A percentile compares a stretch with the other conserved stretches of the same genome.
phyloP scores from a whole-genome alignment of 129 eudicot species.

The Silybum marianum region DNA sequence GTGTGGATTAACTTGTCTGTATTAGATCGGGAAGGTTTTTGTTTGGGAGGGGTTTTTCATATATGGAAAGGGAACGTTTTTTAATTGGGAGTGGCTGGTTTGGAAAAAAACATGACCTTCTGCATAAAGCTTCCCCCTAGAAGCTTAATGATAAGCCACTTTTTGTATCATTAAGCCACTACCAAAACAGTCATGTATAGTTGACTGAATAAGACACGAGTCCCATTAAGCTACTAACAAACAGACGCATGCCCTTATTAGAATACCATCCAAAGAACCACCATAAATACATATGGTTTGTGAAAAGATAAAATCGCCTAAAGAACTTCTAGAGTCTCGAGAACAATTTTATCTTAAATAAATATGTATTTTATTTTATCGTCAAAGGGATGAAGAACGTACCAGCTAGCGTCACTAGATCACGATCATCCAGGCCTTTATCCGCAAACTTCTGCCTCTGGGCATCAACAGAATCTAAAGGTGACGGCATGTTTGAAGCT shows the following conservation, averaged over 20 bases:
- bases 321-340: background rate
- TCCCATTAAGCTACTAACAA: too few species aligned
- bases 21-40: too few species aligned
- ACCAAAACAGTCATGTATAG: too few species aligned
- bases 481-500: constrained; percentile 64
- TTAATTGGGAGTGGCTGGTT: too few species aligned
- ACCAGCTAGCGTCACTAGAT: constrained; percentile 82
- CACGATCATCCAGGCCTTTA: constrained; percentile 82
- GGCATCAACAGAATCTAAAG: constrained; percentile 52
- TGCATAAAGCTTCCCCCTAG: too few species aligned
- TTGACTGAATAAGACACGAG: too few species aligned
- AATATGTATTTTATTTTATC: background rate
- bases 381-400: background rate
- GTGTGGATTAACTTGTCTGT: too few species aligned
- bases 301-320: background rate
- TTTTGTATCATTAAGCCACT: too few species aligned
- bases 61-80: too few species aligned
- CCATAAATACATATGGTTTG: background rate
- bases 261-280: background rate
- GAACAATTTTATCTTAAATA: background rate
- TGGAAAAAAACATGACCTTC: too few species aligned
- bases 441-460: constrained; percentile 75
- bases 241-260: background rate
- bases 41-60: too few species aligned
- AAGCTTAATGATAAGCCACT: too few species aligned